Evolutionary conservation across 2,329 filamentous ascomycete species (phyloP).

Genomic region (Pezicula neosporulosa): DNA sequence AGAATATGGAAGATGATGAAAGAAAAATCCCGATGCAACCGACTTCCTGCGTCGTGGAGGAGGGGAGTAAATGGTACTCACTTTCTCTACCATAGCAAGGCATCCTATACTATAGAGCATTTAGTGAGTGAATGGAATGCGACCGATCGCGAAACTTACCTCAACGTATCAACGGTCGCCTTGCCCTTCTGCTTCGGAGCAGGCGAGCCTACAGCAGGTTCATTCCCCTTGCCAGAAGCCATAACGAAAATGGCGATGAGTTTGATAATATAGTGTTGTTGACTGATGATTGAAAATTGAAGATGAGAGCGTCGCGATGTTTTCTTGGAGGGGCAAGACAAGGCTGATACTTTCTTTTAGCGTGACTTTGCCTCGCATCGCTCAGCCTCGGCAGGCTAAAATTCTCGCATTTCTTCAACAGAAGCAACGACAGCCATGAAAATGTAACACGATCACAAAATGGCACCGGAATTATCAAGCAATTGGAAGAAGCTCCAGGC

Average conservation of each 20-base stretch:
- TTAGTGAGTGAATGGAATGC: neutral
- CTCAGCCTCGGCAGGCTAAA: neutral
- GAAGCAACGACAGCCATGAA: constrained; percentile 6
- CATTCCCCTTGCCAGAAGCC: constrained; percentile 46
- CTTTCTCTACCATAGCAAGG: constrained; percentile 31
- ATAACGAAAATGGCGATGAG: constrained; percentile 40
- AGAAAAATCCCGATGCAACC: neutral
- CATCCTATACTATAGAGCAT: constrained; percentile 27
- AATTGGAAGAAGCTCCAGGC: constrained; percentile 81
- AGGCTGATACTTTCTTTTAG: constrained; percentile 11
- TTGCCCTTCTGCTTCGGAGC: constrained; percentile 67
- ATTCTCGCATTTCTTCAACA: constrained; percentile 14
- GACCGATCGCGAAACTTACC: constrained; percentile 46
- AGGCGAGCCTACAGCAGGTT: constrained; percentile 53
- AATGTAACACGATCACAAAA: constrained; percentile 14
- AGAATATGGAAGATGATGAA: too few relatives aligned
- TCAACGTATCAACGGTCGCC: constrained; percentile 80
- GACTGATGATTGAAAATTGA: neutral
- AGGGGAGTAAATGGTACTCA: constrained; percentile 14
- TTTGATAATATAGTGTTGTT: constrained; percentile 3
- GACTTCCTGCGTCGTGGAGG: neutral
- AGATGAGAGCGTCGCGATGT: neutral
- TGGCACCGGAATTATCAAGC: constrained; percentile 47
- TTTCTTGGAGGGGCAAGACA: constrained; percentile 14
- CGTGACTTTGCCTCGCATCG: constrained; percentile 7